These are phyloP conservation scores for Aspergillus hortae DNA, from an alignment of 2,329 filamentous ascomycete species.

Conservation along the genomic window DNA sequence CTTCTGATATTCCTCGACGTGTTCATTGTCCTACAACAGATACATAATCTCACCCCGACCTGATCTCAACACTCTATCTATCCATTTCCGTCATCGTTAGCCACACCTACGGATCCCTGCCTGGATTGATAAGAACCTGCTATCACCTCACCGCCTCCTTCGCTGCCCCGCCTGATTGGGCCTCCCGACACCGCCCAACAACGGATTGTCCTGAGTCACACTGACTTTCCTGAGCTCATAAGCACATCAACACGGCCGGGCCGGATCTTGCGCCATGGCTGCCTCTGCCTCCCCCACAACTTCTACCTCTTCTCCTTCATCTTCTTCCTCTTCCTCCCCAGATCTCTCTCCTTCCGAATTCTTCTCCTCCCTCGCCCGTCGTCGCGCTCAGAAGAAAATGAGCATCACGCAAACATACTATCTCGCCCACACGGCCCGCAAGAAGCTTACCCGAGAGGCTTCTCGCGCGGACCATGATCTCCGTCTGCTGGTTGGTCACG, in stretches of 20 bases:
- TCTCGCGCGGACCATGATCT: conserved; percentile 90
- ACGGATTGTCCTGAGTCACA: conserved; percentile 26
- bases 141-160: conserved; percentile 25
- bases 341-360: conserved; percentile 28
- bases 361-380: conserved; percentile 38
- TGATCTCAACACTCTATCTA: not conserved
- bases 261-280: conserved; percentile 23
- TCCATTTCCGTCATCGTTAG: no score
- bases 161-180: conserved; percentile 23
- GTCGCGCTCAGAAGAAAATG: conserved; percentile 73
- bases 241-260: conserved; percentile 18
- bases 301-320: conserved; percentile 14
- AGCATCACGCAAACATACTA: conserved; percentile 98
- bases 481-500: conserved; percentile 90
- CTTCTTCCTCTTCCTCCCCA: conserved; percentile 22
- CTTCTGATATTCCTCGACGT: not conserved
- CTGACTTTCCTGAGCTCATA: conserved; percentile 24
- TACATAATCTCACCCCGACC: not conserved
- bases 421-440: conserved; percentile 91
- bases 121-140: no score
- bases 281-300: conserved; percentile 12
- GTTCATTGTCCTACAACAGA: not conserved
- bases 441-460: conserved; percentile 93
- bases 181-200: conserved; percentile 15
- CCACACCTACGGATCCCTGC: no score